Conservation (phyloP, 805 yeast genomes). For the Candida argentea region DNA sequence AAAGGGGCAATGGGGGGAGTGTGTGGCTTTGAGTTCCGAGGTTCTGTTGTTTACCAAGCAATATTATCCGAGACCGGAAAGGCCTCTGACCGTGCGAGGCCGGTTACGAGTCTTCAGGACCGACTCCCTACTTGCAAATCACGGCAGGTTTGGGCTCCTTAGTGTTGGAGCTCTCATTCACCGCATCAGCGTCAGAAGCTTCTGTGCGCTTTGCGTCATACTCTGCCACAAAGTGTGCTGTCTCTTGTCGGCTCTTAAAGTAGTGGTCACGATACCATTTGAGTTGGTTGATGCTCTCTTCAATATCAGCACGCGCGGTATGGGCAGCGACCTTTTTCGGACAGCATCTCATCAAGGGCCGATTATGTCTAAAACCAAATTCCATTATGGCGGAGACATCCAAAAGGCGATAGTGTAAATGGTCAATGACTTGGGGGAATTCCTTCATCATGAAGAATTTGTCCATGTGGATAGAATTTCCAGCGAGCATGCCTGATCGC, state of each 20-base stretch:
- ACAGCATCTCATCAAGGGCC: slow-evolving; percentile 39
- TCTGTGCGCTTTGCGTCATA: slow-evolving; percentile 1
- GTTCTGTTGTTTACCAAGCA: too few species aligned
- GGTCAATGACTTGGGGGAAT: slow-evolving; percentile 63
- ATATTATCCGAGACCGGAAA: too few species aligned
- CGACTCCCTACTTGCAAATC: too few species aligned
- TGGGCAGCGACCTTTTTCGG: slow-evolving; percentile 67
- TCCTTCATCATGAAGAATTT: slow-evolving; percentile 73
- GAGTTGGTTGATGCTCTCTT: slow-evolving; percentile 81
- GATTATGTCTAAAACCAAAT: slow-evolving; percentile 68
- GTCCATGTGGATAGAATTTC: slow-evolving; percentile 90
- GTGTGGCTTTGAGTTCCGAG: too few species aligned
- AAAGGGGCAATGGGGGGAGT: too few species aligned
- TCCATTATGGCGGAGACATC: slow-evolving; percentile 89
- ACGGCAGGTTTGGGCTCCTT: too few species aligned
- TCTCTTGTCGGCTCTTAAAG: slow-evolving; percentile 24
- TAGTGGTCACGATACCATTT: slow-evolving; percentile 67
- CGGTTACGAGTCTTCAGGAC: too few species aligned
- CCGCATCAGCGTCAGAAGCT: too few species aligned
- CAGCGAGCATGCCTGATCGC: slow-evolving; percentile 68
- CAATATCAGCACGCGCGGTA: slow-evolving; percentile 81
- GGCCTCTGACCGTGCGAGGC: too few species aligned
- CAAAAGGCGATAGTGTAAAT: slow-evolving; percentile 62
- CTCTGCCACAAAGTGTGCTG: slow-evolving; percentile 2
- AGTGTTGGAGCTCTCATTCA: too few species aligned